Base-by-base conservation (phyloP, 495 filamentous ascomycete genomes). In the Aspergillus hancockii region DNA sequence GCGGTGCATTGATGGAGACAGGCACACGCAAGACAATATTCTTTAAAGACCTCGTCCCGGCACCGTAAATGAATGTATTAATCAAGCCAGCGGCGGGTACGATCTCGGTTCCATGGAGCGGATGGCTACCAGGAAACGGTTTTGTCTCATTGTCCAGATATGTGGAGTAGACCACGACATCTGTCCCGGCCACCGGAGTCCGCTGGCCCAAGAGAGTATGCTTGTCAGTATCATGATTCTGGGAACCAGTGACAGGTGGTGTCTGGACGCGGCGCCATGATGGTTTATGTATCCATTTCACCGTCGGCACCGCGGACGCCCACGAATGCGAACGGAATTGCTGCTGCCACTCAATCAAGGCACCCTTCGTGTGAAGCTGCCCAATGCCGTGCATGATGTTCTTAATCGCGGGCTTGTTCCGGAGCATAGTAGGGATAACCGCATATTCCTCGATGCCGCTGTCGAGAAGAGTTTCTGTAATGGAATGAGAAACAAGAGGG, bases 261-360 rank as follows among this genome's bases (percentile, higher is more conserved):
- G 63, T 67, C 16, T 43, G 51, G 32, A 76, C 59, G 47, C 84
- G 78, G 40, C 81, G 76, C 82, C 82, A 85, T 61, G 79, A 81
- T 41, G 71, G 74, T 28, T 71, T 68, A 60, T 84, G 77, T 51
- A 31, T 45, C 84, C 84, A 87, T 4, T 75, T 49, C 10, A 68
- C 72, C 61, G 58, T 80, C 76, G 59, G 79, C 61, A 61, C 79
- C 72, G 43, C 81, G 60, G 36, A 25, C 54, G 31, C 28, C 51
- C 51, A 53, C 7, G 51, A 18, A 25, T 49, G 68, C 60, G 1
- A 68, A 63, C 25, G 25, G 25, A 50, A 78, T 63, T 83, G 72
- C 21, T 62, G 63, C 56, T 71, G 65, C 46, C 81, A 77, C 52
- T 81, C 69, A 14, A 84, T 64, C 9, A 49, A 13, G 19, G 65